A percentile compares a stretch with the other conserved stretches of the same genome.
Evolutionary conservation across 1,284 basidiomycete species (phyloP).

Genomic region (Apiotrichum akiyoshidainum): DNA sequence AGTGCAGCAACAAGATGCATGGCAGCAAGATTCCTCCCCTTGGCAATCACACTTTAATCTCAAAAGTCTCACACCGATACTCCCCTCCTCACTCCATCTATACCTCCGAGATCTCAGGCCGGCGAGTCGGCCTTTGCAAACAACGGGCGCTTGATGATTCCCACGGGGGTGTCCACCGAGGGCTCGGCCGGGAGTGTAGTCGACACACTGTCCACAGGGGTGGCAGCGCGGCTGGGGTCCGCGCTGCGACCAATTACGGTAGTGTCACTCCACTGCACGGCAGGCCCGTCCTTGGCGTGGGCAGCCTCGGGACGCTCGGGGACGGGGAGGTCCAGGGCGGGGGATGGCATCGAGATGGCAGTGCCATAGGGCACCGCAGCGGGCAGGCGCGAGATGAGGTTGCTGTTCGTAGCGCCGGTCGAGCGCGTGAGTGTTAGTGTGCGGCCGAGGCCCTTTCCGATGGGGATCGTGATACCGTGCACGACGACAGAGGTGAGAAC

Average conservation of each 20-base stretch:
- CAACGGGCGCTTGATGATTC: neutral
- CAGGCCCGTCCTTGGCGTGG: neutral
- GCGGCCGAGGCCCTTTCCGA: conserved; percentile 33
- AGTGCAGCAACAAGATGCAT: too few species aligned
- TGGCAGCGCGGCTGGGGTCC: neutral
- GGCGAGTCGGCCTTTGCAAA: neutral
- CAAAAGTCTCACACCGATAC: too few species aligned
- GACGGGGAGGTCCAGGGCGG: neutral
- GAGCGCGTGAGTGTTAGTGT: conserved; percentile 16
- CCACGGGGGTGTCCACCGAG: neutral
- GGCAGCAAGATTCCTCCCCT: too few species aligned
- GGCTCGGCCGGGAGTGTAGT: neutral
- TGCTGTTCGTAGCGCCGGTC: neutral
- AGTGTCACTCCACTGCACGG: neutral
- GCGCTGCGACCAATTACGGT: neutral
- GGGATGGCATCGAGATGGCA: too few species aligned
- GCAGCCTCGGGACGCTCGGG: neutral
- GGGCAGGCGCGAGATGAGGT: conserved; percentile 19
- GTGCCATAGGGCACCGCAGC: conserved; percentile 9
- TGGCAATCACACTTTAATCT: too few species aligned
- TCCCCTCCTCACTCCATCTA: too few species aligned
- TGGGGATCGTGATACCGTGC: conserved; percentile 52
- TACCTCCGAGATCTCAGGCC: neutral
- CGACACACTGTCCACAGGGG: neutral
- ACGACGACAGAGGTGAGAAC: conserved; percentile 55